Conservation (phyloP, 441 rosid species). For the Adansonia grandidieri region DNA sequence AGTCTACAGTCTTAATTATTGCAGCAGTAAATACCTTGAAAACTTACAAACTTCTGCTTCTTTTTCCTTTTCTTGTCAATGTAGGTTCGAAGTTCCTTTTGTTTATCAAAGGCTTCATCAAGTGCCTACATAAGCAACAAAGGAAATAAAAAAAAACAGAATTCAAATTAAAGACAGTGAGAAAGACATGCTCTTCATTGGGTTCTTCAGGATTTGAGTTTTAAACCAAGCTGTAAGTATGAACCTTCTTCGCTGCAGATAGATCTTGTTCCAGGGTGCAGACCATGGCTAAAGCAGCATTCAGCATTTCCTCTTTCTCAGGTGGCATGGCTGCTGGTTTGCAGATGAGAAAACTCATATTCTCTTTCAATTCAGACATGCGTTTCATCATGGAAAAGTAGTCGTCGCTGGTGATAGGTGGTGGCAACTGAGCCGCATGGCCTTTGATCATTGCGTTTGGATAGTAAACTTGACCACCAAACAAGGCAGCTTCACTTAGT, state of each 20-base stretch:
- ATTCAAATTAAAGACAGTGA: background rate
- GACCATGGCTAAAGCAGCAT: slow-evolving; percentile 60
- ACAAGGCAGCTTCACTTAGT: slow-evolving; percentile 60
- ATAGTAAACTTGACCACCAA: slow-evolving; percentile 42
- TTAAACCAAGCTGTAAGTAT: background rate
- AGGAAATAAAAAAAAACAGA: background rate
- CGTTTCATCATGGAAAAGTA: slow-evolving; percentile 61
- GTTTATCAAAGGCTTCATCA: slow-evolving; percentile 57
- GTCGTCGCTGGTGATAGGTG: slow-evolving; percentile 51
- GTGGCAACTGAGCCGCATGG: slow-evolving; percentile 31
- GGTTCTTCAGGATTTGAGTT: no score
- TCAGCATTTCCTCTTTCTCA: slow-evolving; percentile 72
- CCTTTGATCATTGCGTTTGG: slow-evolving; percentile 35
- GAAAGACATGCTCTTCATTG: no score
- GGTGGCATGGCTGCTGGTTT: slow-evolving; percentile 48
- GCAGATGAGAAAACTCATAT: slow-evolving; percentile 38
- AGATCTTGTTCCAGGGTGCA: slow-evolving; percentile 65
- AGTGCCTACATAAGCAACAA: slow-evolving; percentile 52
- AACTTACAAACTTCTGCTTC: slow-evolving; percentile 42
- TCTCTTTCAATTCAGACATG: slow-evolving; percentile 76
- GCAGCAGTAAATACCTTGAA: background rate
- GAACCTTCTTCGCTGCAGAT: slow-evolving; percentile 68
- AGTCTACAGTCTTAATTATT: no score
- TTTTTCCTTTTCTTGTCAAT: slow-evolving; percentile 68
- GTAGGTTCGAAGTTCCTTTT: slow-evolving; percentile 59